Evolutionary conservation across 148 eudicot genomes (phyloP), one percentile per base, ranked within the genome.

Genomic region (Simmondsia chinensis): DNA sequence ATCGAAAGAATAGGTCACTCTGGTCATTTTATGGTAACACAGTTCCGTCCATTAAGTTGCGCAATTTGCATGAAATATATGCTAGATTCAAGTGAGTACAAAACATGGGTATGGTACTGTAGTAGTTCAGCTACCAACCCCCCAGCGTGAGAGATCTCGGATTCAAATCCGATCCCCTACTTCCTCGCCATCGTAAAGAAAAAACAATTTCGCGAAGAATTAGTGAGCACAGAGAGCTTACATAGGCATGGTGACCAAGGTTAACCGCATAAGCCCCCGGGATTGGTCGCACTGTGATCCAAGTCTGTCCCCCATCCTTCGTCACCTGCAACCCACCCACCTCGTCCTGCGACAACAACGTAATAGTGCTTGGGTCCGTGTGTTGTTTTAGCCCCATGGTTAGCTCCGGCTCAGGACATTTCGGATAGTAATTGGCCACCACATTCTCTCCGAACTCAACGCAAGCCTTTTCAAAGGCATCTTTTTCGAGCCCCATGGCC

Each of bases 251-350:
- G 50, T 83, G 83, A 2, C 87, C 87, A 31, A 83, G 63, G 38
- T 83, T 83, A 35, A 83, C 70, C 23, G 79, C 87, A 37, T 75
- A 70, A 21, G 94, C 94, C 4, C 75, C 76, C 20, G 72, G 61
- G 13, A 83, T 61, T 5, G 94, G 94, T 48, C 73, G 75, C 9
- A 83, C 87, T 4, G 94, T 83, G 57, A 76, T 64, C 94, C 94
- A 83, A 27, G 71, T 73, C 33, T 75, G 65, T 13, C 87, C 94
- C n/a, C 60, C 75, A 42, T 83, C 94, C 11, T 72, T 64, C 6
- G 87, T 83, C 6, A 76, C 94, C 31, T 83, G 87, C 11, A 83
- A 69, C 30, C 94, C 94, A 26, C 94, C 94, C 14, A 83, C 94
- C 17, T 70, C 56, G 38, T 76, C 94, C 41, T 83, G 94, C 21